phyloP scores from a whole-genome alignment of 2,329 filamentous ascomycete species.

The Hypoxylon sp. region DNA sequence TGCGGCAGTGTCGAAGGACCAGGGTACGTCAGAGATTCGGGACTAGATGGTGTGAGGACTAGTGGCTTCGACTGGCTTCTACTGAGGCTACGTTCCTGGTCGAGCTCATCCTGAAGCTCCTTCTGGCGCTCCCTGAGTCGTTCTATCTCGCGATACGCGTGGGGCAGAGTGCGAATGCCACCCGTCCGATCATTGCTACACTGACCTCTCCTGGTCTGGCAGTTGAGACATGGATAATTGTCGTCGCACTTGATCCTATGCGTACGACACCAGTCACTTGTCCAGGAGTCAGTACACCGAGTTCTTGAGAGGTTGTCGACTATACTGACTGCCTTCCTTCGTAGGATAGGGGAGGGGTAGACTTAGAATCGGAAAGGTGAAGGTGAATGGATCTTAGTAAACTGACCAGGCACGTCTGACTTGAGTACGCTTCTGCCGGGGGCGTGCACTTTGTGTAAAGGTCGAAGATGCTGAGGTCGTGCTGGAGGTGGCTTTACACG shows the following conservation, averaged over 20 bases:
- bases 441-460: constrained; percentile 11
- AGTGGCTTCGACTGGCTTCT: not conserved
- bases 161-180: constrained; percentile 41
- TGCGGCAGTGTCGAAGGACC: constrained; percentile 3
- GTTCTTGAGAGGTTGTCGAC: not conserved
- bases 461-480: constrained; percentile 16
- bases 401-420: constrained; percentile 26
- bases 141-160: constrained; percentile 46
- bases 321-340: too few species aligned
- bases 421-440: constrained; percentile 27
- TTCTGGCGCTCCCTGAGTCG: constrained; percentile 41
- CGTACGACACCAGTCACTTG: constrained; percentile 51
- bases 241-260: constrained; percentile 52
- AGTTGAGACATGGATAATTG: constrained; percentile 49
- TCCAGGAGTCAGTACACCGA: constrained; percentile 29
- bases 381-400: not conserved
- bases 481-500: constrained; percentile 4
- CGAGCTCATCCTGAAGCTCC: constrained; percentile 43
- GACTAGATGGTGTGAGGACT: not conserved
- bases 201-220: constrained; percentile 44
- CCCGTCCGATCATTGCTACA: constrained; percentile 45
- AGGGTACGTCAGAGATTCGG: constrained; percentile 6
- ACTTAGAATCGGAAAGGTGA: not conserved
- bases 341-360: too few species aligned
- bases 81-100: constrained; percentile 14